Evolutionary conservation across 2,329 filamentous ascomycete species (phyloP).

Genomic region (Aureobasidium subglaciale): DNA sequence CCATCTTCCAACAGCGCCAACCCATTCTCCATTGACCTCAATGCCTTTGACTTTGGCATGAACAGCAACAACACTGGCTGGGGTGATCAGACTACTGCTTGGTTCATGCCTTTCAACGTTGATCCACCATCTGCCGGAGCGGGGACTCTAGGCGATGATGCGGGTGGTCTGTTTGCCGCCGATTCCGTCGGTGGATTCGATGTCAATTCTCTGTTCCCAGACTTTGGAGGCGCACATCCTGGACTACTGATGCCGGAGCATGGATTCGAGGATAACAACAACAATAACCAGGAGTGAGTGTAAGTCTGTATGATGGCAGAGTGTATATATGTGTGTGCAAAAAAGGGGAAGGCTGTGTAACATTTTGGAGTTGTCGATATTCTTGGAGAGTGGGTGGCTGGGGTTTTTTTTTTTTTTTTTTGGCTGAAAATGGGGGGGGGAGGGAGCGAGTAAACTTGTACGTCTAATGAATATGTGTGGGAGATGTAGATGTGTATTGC

Average conservation of each 20-base stretch:
- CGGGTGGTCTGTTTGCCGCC: neutral
- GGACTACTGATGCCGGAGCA: slow-evolving; percentile 10
- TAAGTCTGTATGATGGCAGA: too few species aligned
- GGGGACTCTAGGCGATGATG: slow-evolving; percentile 25
- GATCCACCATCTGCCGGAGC: slow-evolving; percentile 54
- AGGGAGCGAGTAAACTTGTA: too few species aligned
- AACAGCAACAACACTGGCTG: slow-evolving; percentile 19
- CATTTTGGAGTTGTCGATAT: too few species aligned
- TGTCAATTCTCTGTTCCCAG: slow-evolving; percentile 20
- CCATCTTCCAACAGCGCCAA: slow-evolving; percentile 15
- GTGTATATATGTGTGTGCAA: neutral
- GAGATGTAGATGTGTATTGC: too few species aligned
- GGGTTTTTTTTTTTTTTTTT: too few species aligned
- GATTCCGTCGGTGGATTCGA: slow-evolving; percentile 25
- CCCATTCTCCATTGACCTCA: slow-evolving; percentile 20
- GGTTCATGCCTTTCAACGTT: slow-evolving; percentile 92
- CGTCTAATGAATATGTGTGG: too few species aligned
- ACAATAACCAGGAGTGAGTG: neutral
- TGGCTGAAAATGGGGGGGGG: too few species aligned
- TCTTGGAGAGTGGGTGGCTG: too few species aligned
- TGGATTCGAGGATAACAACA: neutral
- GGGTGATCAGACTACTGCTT: slow-evolving; percentile 52
- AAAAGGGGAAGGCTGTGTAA: too few species aligned
- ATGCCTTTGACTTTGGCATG: slow-evolving; percentile 19
- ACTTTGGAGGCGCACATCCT: slow-evolving; percentile 20